Percentiles rank a stretch among this genome's conserved stretches.
Evolutionary conservation across 2,329 filamentous ascomycete genomes (phyloP).

Genomic region (Arthroderma sp.): DNA sequence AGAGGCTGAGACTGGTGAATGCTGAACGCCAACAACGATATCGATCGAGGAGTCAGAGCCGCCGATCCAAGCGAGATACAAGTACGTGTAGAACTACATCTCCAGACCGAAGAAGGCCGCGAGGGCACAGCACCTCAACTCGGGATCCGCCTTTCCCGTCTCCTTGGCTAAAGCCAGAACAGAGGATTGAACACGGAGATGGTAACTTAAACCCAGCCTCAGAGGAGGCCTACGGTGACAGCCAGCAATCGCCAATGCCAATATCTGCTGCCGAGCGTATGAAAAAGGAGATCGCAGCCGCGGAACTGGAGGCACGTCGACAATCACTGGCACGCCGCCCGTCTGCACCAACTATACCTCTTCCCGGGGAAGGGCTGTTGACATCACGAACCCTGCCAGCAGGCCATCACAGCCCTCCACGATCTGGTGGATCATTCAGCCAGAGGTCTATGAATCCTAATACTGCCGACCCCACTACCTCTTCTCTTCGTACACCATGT

Average conservation of each 20-base stretch:
- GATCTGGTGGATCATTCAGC: slow-evolving; percentile 20
- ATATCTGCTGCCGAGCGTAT: background rate
- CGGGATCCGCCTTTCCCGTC: too few relatives aligned
- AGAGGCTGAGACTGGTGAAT: slow-evolving; percentile 35
- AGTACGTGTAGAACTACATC: slow-evolving; percentile 34
- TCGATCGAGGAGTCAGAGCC: slow-evolving; percentile 38
- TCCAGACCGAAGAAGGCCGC: slow-evolving; percentile 29
- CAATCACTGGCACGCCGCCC: slow-evolving; percentile 70
- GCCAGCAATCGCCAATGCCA: background rate
- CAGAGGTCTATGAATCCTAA: slow-evolving; percentile 21
- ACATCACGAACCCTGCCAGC: slow-evolving; percentile 15
- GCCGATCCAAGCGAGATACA: slow-evolving; percentile 31
- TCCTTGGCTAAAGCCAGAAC: too few relatives aligned
- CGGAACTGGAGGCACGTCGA: slow-evolving; percentile 77
- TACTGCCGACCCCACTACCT: slow-evolving; percentile 27
- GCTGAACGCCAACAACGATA: slow-evolving; percentile 32
- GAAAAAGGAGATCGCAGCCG: slow-evolving; percentile 63
- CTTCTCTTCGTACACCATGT: slow-evolving; percentile 35
- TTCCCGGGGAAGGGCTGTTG: slow-evolving; percentile 44
- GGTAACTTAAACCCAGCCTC: too few relatives aligned
- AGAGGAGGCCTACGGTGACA: slow-evolving; percentile 3
- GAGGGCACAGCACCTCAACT: slow-evolving; percentile 5
- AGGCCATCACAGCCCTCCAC: slow-evolving; percentile 27
- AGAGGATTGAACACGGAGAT: too few relatives aligned
- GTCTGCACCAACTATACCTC: slow-evolving; percentile 65